Conservation (phyloP, 2,329 filamentous ascomycete genomes). For the Fusarium concolor region DNA sequence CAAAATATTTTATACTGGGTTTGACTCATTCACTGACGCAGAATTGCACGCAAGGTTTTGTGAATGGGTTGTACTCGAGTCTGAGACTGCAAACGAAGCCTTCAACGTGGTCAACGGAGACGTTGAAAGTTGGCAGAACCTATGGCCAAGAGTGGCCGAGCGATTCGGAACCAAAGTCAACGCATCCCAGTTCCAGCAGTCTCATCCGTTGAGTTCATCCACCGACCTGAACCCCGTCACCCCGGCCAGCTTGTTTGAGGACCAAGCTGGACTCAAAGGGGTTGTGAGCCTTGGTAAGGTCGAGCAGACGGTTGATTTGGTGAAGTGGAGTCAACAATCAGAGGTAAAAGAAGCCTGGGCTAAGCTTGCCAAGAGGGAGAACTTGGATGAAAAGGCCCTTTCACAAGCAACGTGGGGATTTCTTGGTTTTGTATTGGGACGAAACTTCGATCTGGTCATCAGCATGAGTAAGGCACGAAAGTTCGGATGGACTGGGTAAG, state of each 20-base stretch:
- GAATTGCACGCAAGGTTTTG: constrained; percentile 3
- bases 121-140: constrained; percentile 14
- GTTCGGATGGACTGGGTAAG: neutral
- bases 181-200: neutral
- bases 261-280: constrained; percentile 2
- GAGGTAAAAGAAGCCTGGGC: constrained; percentile 9
- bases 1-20: neutral
- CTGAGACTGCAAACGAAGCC: neutral
- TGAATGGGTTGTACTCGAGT: constrained; percentile 6
- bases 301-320: neutral
- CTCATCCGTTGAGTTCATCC: neutral
- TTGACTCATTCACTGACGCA: constrained; percentile 4
- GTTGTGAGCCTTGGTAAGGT: neutral
- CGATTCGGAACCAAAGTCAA: neutral
- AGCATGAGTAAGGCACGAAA: constrained; percentile 11
- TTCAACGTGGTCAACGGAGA: constrained; percentile 17
- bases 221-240: neutral
- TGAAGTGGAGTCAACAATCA: constrained; percentile 1
- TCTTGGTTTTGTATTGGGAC: constrained; percentile 5
- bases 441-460: constrained; percentile 11
- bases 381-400: constrained; percentile 2
- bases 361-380: neutral
- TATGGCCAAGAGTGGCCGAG: constrained; percentile 2
- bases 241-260: neutral
- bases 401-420: constrained; percentile 9